phyloP scores from a whole-genome alignment of 169 alveolate species.

The Theileria annulata region DNA sequence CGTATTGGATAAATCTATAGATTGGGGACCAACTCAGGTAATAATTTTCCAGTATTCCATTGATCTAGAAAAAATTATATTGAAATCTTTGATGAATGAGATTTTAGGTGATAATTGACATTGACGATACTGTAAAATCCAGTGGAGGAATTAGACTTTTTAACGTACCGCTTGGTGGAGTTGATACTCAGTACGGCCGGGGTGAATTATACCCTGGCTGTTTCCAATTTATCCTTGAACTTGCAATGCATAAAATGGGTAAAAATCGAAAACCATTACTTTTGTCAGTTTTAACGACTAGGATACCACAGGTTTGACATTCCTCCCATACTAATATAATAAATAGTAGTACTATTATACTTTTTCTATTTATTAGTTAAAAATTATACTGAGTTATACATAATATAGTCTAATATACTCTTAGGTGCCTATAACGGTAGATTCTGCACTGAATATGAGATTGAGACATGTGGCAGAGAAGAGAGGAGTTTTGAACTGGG shows the following conservation, averaged over 20 bases:
- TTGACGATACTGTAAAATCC: conserved; percentile 83
- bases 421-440: conserved; percentile 81
- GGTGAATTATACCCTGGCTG: conserved; percentile 79
- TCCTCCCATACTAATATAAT: too few species aligned
- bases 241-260: conserved; percentile 74
- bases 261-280: conserved; percentile 72
- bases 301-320: conserved; percentile 85
- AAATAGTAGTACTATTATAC: too few species aligned
- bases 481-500: conserved; percentile 81
- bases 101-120: conserved; percentile 78
- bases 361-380: too few species aligned
- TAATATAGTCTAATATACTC: background rate
- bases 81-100: background rate
- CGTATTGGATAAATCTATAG: conserved; percentile 41
- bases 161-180: conserved; percentile 82
- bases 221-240: conserved; percentile 79
- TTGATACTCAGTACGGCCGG: conserved; percentile 81
- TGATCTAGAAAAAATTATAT: too few species aligned
- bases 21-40: conserved; percentile 72
- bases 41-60: too few species aligned
- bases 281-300: conserved; percentile 81
- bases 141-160: conserved; percentile 82
- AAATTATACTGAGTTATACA: background rate
- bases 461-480: conserved; percentile 78
- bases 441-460: conserved; percentile 72